A percentile compares a stretch with the other conserved stretches of the same genome.
Evolutionary conservation across 75 land plant species (phyloP).

Genomic region (Larix kaempferi): DNA sequence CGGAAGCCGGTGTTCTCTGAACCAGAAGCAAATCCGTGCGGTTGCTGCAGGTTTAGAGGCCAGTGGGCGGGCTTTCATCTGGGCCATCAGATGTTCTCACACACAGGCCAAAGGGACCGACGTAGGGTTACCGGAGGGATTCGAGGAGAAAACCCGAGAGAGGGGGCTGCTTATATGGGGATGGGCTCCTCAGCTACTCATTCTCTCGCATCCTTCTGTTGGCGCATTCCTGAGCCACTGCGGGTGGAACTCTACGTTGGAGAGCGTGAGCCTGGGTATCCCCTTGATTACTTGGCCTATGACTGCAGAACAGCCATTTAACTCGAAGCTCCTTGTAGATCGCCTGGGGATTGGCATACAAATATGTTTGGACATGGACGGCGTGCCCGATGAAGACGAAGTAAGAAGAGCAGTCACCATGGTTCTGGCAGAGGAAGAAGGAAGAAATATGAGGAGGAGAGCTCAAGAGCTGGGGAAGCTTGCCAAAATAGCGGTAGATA

Average conservation of each 20-base stretch:
- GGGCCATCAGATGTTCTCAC: neutral
- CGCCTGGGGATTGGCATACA: slow-evolving; percentile 15
- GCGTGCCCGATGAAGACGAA: too few relatives aligned
- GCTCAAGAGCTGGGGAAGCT: neutral
- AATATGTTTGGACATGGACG: slow-evolving; percentile 1
- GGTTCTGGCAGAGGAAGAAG: neutral
- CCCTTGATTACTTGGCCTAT: slow-evolving; percentile 32
- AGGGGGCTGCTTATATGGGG: slow-evolving; percentile 8
- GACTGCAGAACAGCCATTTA: slow-evolving; percentile 22
- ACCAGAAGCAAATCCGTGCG: neutral
- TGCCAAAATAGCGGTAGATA: neutral
- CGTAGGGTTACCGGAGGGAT: neutral
- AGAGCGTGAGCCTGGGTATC: slow-evolving; percentile 5
- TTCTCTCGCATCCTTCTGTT: slow-evolving; percentile 10
- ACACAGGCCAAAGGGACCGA: too few relatives aligned
- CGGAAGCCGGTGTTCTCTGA: neutral
- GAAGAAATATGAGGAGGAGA: neutral
- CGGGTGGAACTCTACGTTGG: slow-evolving; percentile 18
- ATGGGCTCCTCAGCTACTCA: slow-evolving; percentile 11
- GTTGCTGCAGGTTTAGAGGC: neutral
- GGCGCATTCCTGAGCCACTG: slow-evolving; percentile 13
- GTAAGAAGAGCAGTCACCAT: neutral
- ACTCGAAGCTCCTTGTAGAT: slow-evolving; percentile 25
- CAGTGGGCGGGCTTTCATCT: neutral
- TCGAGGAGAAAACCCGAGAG: slow-evolving; percentile 4